Evolutionary conservation across 2,329 filamentous ascomycete genomes (phyloP), one percentile per base, ranked within the genome.

Genomic region (Raffaelea albimanens): DNA sequence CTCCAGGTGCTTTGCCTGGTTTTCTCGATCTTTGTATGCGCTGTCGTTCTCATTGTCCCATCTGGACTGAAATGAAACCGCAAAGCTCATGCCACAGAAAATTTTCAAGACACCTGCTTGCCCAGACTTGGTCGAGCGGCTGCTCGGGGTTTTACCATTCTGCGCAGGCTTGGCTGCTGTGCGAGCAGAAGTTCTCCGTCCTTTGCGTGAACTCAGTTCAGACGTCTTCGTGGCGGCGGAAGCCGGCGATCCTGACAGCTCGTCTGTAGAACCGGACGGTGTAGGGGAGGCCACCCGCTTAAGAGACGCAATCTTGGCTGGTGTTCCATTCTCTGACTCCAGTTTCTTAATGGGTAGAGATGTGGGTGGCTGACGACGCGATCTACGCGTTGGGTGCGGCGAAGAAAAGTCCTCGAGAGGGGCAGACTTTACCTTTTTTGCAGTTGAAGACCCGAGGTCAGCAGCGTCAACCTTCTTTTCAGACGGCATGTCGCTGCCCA

Each of bases 81-180:
- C 89, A 63, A 97, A 96, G 0, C 80, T 80, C 89, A 96, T 95
- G 39, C 82, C 80, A 1, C 75, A 67, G 57, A 97, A 95, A 0
- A 94, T 51, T 10, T n/a, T n/a, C n/a, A n/a, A n/a, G n/a, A n/a
- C n/a, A n/a, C n/a, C n/a, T n/a, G n/a, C n/a, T n/a, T n/a, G n/a
- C n/a, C n/a, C n/a, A n/a, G n/a, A n/a, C n/a, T n/a, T n/a, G n/a
- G n/a, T n/a, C n/a, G n/a, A n/a, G n/a, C n/a, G n/a, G n/a, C n/a
- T n/a, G n/a, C n/a, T n/a, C n/a, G n/a, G n/a, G n/a, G n/a, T n/a
- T n/a, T n/a, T n/a, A n/a, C n/a, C n/a, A n/a, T n/a, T n/a, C n/a
- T n/a, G n/a, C n/a, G n/a, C n/a, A n/a, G n/a, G n/a, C n/a, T n/a
- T n/a, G n/a, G n/a, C n/a, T n/a, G n/a, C n/a, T n/a, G n/a, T n/a